phyloP scores from a whole-genome alignment of 177 flowering plant genomes.

The Vitis hybrid region DNA sequence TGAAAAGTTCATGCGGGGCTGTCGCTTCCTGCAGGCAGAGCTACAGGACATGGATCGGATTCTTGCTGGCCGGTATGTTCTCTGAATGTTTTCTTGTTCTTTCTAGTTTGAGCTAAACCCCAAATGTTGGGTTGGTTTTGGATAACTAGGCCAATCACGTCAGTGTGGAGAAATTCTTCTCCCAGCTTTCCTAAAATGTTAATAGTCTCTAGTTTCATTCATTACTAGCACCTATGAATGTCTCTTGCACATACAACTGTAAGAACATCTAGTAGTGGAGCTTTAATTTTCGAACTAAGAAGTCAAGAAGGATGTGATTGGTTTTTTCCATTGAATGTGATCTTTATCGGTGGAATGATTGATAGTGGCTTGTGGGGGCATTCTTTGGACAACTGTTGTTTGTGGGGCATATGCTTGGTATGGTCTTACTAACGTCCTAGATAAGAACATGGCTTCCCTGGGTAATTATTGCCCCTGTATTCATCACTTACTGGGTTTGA shows the following conservation, averaged over 20 bases:
- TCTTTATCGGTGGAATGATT: constrained; percentile 20
- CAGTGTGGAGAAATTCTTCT: neutral
- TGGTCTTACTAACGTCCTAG: constrained; percentile 12
- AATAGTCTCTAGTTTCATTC: neutral
- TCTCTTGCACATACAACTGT: neutral
- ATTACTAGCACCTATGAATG: neutral
- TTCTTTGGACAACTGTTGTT: constrained; percentile 13
- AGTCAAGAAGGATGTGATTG: constrained; percentile 5
- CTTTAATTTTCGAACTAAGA: neutral
- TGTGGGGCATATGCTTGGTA: constrained; percentile 21
- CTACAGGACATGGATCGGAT: constrained; percentile 66
- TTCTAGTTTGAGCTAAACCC: neutral
- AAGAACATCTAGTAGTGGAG: constrained; percentile 14
- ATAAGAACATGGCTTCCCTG: constrained; percentile 6
- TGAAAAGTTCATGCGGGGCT: constrained; percentile 64
- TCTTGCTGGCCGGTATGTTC: constrained; percentile 66
- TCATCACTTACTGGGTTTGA: constrained; percentile 4
- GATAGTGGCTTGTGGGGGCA: constrained; percentile 13
- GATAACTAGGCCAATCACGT: neutral
- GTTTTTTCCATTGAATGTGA: constrained; percentile 4
- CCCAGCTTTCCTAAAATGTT: too few species aligned
- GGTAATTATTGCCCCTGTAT: neutral
- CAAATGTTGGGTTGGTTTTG: neutral
- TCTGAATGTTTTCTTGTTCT: constrained; percentile 1
- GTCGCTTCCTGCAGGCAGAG: constrained; percentile 63